Evolutionary conservation across 1,284 basidiomycete species (phyloP), one percentile per base, ranked within the genome.

Genomic region (Termitomyces sp.): DNA sequence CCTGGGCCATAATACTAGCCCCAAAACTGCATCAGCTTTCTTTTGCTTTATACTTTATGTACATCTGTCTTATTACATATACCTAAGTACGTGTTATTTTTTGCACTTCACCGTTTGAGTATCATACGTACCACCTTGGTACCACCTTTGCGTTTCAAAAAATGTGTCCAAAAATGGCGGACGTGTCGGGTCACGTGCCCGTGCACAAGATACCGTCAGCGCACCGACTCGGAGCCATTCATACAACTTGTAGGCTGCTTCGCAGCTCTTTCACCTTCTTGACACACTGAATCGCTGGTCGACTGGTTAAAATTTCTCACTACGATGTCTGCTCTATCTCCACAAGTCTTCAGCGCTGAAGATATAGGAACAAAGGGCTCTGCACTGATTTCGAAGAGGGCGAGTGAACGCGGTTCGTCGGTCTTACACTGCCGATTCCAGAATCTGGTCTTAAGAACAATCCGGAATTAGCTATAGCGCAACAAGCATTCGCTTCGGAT

Each of bases 401-500:
- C 66, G 4, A 73, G 68, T 57, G 75, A 79, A 71, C 79, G 77
- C 66, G 74, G 81, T 80, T 57, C 60, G 78, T 68, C 16, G 3
- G 34, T 35, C 6, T 9, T 28, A 18, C 10, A 18, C 14, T 21
- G 24, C n/a, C n/a, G 5, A 41, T 5, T 18, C 8, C 33, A 21
- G 11, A 28, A 18, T 37, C 6, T 13, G 1, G 24, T 33, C 49
- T 56, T 11, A 28, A 40, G 10, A 13, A 16, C 14, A 10, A 26
- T 37, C 14, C 14, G n/a, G 10, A 16, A 35, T 28, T 53, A 80
- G 78, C 68, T 57, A 68, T 72, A 21, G 68, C 72, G 31, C 72
- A 76, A 26, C 78, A 81, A 53, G 64, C 72, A 21, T 83, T 83
- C 62, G 77, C 80, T 24, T 80, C 83, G 7, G 96, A 99, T 71